A percentile compares a stretch with the other conserved stretches of the same genome.
Conservation (phyloP, 2,329 filamentous ascomycete species). For the Cladophialophora bantiana region DNA sequence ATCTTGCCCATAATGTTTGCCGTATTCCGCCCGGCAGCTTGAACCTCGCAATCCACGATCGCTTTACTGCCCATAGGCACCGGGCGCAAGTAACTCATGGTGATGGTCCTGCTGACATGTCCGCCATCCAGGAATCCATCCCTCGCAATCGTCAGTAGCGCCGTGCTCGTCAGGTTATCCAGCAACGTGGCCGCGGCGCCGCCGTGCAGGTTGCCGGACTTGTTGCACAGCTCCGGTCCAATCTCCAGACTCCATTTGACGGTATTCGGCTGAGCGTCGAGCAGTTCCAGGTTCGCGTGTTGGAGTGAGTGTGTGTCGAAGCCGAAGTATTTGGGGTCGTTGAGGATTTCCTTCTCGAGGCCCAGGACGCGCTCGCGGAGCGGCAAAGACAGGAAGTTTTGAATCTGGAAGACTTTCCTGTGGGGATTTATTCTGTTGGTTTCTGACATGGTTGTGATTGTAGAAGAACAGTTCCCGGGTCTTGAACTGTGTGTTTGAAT, state of each 20-base stretch:
- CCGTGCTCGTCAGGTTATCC: conserved; percentile 68
- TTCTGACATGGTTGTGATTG: conserved; percentile 12
- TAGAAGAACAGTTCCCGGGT: neutral
- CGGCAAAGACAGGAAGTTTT: conserved; percentile 18
- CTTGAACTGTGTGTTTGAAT: neutral
- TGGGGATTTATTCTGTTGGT: conserved; percentile 14
- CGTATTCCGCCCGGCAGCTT: conserved; percentile 32
- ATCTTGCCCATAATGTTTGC: conserved; percentile 35
- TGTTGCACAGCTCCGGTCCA: conserved; percentile 33
- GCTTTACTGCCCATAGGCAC: conserved; percentile 31
- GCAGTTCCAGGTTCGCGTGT: conserved; percentile 17
- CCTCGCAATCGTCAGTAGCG: conserved; percentile 62
- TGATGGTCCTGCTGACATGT: conserved; percentile 37
- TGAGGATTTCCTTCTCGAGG: conserved; percentile 22
- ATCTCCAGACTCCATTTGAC: conserved; percentile 34
- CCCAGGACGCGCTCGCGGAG: conserved; percentile 31
- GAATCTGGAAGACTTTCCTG: conserved; percentile 17
- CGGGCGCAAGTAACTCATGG: conserved; percentile 34
- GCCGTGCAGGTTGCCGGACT: conserved; percentile 36
- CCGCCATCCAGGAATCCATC: conserved; percentile 68
- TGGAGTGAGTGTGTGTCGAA: conserved; percentile 25
- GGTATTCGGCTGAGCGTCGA: conserved; percentile 28
- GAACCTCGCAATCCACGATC: conserved; percentile 31
- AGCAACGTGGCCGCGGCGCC: conserved; percentile 69
- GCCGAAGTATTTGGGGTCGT: conserved; percentile 31